Evolutionary conservation across 2,329 filamentous ascomycete genomes (phyloP), one percentile per base, ranked within the genome.

Genomic region (Tolypocladium pustulatum): DNA sequence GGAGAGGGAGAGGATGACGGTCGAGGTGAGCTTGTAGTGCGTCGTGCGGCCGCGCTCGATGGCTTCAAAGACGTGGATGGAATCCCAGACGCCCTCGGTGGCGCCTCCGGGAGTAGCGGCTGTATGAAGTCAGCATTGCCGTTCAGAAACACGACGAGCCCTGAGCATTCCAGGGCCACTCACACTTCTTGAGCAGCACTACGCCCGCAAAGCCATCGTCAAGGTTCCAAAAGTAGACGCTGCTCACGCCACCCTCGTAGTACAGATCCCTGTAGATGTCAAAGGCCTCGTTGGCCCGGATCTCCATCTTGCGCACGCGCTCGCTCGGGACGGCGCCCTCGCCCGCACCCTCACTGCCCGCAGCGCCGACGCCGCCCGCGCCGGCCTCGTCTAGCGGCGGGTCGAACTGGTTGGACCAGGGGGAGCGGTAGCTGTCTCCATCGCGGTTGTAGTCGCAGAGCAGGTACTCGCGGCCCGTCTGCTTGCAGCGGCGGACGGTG

Each of bases 381-480:
- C 84, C 83, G 55, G 80, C 81, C 64, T 82, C 82, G 64, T 89
- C 87, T 61, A 96, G 82, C 17, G 91, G 89, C 22, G 93, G 94
- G 72, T 97, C 91, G 74, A 99, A 99, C 75, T 96, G 89, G 77
- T 97, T 97, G 77, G 88, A 94, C 94, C 94, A 99, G n/a, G 94
- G 94, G 64, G 90, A 96, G 62, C 94, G 89, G 82, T 96, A 96
- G 76, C 89, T 95, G 78, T 97, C 93, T 62, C 94, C 94, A 76
- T 99, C 94, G 64, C 94, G 92, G 82, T 99, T 99, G 83, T 99
- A 99, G 82, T 99, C 94, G 81, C 94, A 99, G 69, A 97, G 89
- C 56, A 99, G 85, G 79, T 96, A 99, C 77, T 97, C 94, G 66
- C 93, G 89, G 67, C 91, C 91, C 37, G 90, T 89, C 75, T 92